Evolutionary conservation across 2,329 filamentous ascomycete species (phyloP).

Genomic region (Didymella segeticola): DNA sequence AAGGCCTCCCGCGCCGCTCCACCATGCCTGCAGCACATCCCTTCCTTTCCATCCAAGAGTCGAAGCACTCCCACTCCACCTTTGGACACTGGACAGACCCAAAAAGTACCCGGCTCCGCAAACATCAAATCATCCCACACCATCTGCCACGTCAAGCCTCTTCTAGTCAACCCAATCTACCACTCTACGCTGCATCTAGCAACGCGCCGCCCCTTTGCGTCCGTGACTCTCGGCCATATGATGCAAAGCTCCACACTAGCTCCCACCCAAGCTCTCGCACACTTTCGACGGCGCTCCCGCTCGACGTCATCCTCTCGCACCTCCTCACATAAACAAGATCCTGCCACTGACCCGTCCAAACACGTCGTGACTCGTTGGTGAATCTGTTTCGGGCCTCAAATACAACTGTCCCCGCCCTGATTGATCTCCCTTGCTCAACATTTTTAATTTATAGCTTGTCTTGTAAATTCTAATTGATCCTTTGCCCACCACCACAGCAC

Average conservation of each 20-base stretch:
- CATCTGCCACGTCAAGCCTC: slow-evolving; percentile 1
- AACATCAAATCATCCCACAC: not conserved
- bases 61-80: too few species aligned
- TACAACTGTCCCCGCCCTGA: slow-evolving; percentile 2
- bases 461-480: slow-evolving; percentile 7
- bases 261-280: not conserved
- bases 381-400: slow-evolving; percentile 15
- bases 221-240: slow-evolving; percentile 8
- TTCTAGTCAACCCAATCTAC: not conserved
- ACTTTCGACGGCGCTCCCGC: not conserved
- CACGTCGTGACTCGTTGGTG: not conserved
- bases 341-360: slow-evolving; percentile 7
- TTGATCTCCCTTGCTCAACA: not conserved
- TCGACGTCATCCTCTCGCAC: slow-evolving; percentile 11
- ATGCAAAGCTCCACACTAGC: slow-evolving; percentile 15
- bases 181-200: slow-evolving; percentile 1
- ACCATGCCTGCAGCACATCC: slow-evolving; percentile 6
- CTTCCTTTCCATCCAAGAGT: too few species aligned
- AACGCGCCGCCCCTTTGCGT: slow-evolving; percentile 6
- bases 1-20: slow-evolving; percentile 4
- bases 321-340: slow-evolving; percentile 14
- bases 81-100: too few species aligned
- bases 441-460: not conserved
- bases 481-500: not conserved
- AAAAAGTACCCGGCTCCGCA: slow-evolving; percentile 6